Evolutionary conservation across 2,329 filamentous ascomycete genomes (phyloP), one percentile per base, ranked within the genome.

Genomic region (Teratosphaeriaceae sp.): DNA sequence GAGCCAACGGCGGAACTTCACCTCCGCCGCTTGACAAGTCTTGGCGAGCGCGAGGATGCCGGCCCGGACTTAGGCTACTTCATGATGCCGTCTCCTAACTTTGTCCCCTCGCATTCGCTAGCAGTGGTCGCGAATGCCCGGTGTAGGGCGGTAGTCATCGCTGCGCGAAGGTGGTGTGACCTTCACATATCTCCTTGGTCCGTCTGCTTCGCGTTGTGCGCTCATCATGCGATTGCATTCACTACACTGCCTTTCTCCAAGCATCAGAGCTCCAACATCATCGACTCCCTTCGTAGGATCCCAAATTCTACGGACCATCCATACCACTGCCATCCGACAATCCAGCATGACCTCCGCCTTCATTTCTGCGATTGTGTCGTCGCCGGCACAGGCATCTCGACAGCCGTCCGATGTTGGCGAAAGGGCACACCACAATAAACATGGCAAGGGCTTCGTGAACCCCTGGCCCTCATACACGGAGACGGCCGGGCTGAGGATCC

Each of bases 391-490:
- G 30, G 39, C 55, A 2, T 53, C 62, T 4, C 61, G 62, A n/a
- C 55, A 58, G 33, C 73, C 73, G 1, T 65, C 70, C 40, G 67
- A 72, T 31, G 66, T 68, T 7, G 63, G 64, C 31, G 64, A 65
- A 13, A 69, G 71, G 52, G 54, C 55, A 29, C 75, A 79, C 64
- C 75, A 78, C 63, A 56, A 68, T 43, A 71, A 72, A 54, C 54
- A 69, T 49, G 72, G 72, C 11, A 74, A 72, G 44, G 75, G 74
- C 3, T 79, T 77, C 53, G 58, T 58, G n/a, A 79, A 79, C 58
- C 75, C 75, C 0, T 79, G 75, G 75, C 65, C 71, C 5, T 75
- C 71, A n/a, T 78, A 68, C 52, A 50, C 44, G 11, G 68, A 75
- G 3, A 53, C 62, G 12, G 57, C 48, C 36, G 52, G 40, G 5